Base-by-base conservation (phyloP, 75 land plant species). In the Picea glauca region DNA sequence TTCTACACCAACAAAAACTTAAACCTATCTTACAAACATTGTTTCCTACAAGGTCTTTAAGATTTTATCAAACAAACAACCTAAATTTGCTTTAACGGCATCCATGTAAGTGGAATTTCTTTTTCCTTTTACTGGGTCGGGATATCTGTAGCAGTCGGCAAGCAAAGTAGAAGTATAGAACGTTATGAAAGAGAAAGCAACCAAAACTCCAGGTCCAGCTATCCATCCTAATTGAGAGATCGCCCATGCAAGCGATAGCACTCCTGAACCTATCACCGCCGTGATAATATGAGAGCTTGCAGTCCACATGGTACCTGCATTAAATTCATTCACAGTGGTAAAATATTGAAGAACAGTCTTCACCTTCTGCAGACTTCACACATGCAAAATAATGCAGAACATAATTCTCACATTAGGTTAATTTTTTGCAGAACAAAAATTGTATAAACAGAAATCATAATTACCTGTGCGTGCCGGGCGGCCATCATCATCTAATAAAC, bases 181-280 rank as follows among this genome's bases (percentile, higher is more conserved):
- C 46, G 78, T 88, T 75, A 90, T 78, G 38, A 84, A 60, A 33
- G 90, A 81, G 79, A 90, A 90, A 26, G 81, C 80, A 17, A 81
- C 3, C 80, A 88, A 58, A 32, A 80, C 77, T 9, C 43, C 14
- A 3, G 90, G 90, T 58, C 90, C 92, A 2, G 82, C 85, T 13
- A 88, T 74, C 92, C 92, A 90, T 50, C 92, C 92, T 59, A 88
- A 81, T 74, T 90, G 87, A 33, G 82, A 89, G 8, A 85, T 85
- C 23, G 87, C 82, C 91, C 91, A 90, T 77, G 91, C 85, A 70
- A 90, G 77, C 7, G 91, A 90, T 4, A 90, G 80, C 21, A 90
- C 91, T 38, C 89, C 91, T 21, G 91, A 87, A 6, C 91, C 91
- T 73, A 89, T 89, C 13, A 89, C 89, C 11, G 89, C 89, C n/a